Conservation (phyloP, 2,329 filamentous ascomycete genomes). For the Epichloe coenophiala region DNA sequence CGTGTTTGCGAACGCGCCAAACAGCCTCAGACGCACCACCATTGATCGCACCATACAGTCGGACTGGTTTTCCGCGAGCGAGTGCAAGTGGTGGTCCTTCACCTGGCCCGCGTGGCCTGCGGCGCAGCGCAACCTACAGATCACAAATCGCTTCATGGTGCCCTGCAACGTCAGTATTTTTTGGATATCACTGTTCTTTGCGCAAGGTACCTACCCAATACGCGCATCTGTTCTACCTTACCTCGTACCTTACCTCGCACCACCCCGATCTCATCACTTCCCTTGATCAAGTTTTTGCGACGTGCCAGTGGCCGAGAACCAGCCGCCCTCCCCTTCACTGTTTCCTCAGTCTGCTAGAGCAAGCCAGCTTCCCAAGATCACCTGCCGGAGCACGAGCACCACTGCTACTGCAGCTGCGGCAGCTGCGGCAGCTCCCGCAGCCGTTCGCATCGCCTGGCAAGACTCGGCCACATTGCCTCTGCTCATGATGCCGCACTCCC, state of each 20-base stretch:
- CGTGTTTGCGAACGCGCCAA: not conserved
- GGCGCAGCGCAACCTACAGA: not conserved
- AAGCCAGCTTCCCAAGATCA: too few species aligned
- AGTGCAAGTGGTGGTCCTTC: slow-evolving; percentile 4
- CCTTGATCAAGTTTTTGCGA: slow-evolving; percentile 4
- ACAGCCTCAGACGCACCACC: not conserved
- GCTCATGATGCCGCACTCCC: not conserved
- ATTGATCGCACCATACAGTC: not conserved
- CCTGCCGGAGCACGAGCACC: not conserved
- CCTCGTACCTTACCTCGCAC: not conserved
- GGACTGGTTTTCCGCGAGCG: not conserved
- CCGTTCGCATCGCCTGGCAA: not conserved
- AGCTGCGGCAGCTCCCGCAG: not conserved
- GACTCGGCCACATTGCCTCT: not conserved
- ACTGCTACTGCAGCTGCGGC: not conserved
- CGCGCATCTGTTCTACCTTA: slow-evolving; percentile 2
- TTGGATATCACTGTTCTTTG: not conserved
- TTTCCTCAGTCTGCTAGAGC: too few species aligned
- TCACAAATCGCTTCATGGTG: not conserved
- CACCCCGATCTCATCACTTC: slow-evolving; percentile 5
- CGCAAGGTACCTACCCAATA: slow-evolving; percentile 12
- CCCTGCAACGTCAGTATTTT: not conserved
- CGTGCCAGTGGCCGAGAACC: not conserved
- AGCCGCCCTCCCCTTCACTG: too few species aligned
- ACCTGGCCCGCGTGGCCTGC: not conserved